Conservation (phyloP, 2,329 filamentous ascomycete genomes). For the Fusarium sp. region DNA sequence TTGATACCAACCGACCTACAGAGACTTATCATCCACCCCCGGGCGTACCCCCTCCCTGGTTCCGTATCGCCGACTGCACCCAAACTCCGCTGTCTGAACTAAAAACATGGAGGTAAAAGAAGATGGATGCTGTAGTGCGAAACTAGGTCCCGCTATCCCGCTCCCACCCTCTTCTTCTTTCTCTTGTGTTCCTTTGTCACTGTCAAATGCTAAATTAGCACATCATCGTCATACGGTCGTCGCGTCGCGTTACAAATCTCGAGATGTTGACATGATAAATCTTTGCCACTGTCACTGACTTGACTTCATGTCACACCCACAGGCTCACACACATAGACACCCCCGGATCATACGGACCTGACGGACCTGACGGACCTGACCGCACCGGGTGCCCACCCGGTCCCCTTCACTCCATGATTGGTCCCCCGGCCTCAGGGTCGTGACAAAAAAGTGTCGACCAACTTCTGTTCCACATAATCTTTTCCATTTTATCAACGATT, state of each 20-base stretch:
- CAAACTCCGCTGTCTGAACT: not conserved
- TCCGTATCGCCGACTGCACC: slow-evolving; percentile 36
- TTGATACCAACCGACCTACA: not conserved
- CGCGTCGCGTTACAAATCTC: slow-evolving; percentile 19
- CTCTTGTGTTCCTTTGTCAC: not conserved
- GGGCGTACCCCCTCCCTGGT: slow-evolving; percentile 21
- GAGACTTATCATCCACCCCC: slow-evolving; percentile 13
- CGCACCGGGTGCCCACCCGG: slow-evolving; percentile 36
- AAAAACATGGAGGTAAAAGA: not conserved
- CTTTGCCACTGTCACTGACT: slow-evolving; percentile 12
- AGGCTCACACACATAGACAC: not conserved
- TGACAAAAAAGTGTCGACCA: slow-evolving; percentile 25
- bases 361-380: slow-evolving; percentile 28
- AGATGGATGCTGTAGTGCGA: not conserved
- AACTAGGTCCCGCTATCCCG: slow-evolving; percentile 30
- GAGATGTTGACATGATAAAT: not conserved
- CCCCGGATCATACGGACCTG: slow-evolving; percentile 26
- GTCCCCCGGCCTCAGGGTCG: slow-evolving; percentile 3
- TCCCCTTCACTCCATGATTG: slow-evolving; percentile 15
- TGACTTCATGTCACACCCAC: not conserved
- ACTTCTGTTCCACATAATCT: slow-evolving; percentile 17
- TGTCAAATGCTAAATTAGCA: not conserved
- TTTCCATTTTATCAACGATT: slow-evolving; percentile 18
- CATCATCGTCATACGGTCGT: slow-evolving; percentile 16
- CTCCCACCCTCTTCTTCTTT: slow-evolving; percentile 1